Evolutionary conservation across 2,329 filamentous ascomycete genomes (phyloP).

Genomic region (Aureobasidium zeae): DNA sequence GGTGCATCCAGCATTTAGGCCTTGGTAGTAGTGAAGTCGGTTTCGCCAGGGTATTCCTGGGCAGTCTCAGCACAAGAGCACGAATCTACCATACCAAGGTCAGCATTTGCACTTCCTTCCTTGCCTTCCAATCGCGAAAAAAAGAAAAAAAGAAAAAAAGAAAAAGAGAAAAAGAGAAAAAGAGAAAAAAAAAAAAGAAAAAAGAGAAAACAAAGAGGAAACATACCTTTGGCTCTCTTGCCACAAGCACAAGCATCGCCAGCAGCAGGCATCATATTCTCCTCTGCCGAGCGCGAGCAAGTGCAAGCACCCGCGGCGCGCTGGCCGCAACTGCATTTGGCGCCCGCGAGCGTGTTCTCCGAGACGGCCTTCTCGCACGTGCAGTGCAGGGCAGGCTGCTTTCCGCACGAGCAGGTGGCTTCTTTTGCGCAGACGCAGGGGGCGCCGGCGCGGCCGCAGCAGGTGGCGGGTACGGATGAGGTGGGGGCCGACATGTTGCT

Average conservation of each 20-base stretch:
- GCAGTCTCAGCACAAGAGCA: too few relatives aligned
- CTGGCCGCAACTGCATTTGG: conserved; percentile 72
- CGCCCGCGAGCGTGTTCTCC: conserved; percentile 66
- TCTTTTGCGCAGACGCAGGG: conserved; percentile 45
- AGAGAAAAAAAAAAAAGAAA: not conserved
- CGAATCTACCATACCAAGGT: too few relatives aligned
- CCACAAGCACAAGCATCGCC: conserved; percentile 69
- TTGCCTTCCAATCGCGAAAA: too few relatives aligned
- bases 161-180: not conserved
- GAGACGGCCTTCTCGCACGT: conserved; percentile 64
- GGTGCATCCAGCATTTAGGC: too few relatives aligned
- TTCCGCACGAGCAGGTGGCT: conserved; percentile 75
- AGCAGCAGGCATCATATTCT: conserved; percentile 55
- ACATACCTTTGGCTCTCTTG: conserved; percentile 59
- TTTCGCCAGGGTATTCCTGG: too few relatives aligned
- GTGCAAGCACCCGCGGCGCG: conserved; percentile 73
- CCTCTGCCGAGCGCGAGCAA: conserved; percentile 60
- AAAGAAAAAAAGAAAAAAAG: too few relatives aligned
- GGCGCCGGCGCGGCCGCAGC: conserved; percentile 49
- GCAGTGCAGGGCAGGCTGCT: conserved; percentile 79
- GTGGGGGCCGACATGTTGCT: conserved; percentile 31
- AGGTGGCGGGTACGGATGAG: conserved; percentile 41
- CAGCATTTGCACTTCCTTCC: too few relatives aligned
- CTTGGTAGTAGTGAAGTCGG: too few relatives aligned
- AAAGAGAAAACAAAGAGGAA: not conserved